Conservation (phyloP, 192 early-diverging fungal genomes). For the Mortierella alpina region DNA sequence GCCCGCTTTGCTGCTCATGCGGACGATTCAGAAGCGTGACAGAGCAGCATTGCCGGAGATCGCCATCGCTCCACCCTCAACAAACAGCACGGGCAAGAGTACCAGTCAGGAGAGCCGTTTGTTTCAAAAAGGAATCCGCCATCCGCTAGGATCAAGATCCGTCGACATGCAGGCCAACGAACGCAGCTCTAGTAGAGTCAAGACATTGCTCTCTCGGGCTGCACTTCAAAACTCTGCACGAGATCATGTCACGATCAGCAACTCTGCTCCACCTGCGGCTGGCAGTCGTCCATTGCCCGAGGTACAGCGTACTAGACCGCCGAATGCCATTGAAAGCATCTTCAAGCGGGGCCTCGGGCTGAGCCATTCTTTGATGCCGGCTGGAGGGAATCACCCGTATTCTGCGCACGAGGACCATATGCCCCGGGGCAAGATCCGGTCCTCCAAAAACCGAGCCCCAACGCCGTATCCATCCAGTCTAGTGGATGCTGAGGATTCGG, state of each 20-base stretch:
- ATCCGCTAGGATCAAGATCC: too few relatives aligned
- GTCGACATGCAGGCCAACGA: too few relatives aligned
- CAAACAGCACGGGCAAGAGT: not conserved
- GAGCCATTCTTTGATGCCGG: not conserved
- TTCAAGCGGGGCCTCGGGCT: conserved; percentile 19
- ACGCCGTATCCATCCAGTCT: conserved; percentile 28
- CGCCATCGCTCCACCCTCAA: conserved; percentile 15
- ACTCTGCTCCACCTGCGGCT: not conserved
- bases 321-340: conserved; percentile 20
- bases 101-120: not conserved
- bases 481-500: not conserved
- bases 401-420: not conserved
- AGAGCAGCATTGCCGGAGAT: conserved; percentile 4
- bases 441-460: conserved; percentile 13
- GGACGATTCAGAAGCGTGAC: not conserved
- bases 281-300: not conserved
- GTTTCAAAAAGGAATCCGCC: not conserved
- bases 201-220: not conserved
- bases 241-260: too few relatives aligned
- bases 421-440: not conserved
- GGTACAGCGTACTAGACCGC: not conserved
- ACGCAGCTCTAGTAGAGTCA: too few relatives aligned
- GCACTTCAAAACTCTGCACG: not conserved
- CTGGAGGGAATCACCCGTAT: not conserved
- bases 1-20: too few relatives aligned